Percentiles rank a stretch among this genome's conserved stretches.
phyloP scores from a whole-genome alignment of 2,329 filamentous ascomycete species.

The Madurella fahalii region DNA sequence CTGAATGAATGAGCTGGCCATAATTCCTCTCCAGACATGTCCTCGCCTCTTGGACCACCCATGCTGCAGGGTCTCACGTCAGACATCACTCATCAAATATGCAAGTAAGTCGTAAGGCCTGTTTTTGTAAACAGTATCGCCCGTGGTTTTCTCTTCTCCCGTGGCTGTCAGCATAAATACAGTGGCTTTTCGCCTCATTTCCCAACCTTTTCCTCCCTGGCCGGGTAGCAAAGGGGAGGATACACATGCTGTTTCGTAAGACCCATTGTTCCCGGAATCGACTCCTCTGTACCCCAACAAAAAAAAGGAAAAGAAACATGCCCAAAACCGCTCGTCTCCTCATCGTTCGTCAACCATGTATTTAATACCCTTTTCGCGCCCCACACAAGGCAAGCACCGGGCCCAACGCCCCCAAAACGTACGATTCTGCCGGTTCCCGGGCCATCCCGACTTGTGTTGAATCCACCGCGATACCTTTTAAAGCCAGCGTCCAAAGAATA shows the following conservation, averaged over 20 bases:
- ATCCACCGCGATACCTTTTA: not conserved
- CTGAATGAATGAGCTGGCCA: too few relatives aligned
- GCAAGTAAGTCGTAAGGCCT: too few relatives aligned
- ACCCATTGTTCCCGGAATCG: not conserved
- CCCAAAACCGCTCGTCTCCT: not conserved
- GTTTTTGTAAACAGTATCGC: too few relatives aligned
- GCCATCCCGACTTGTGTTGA: not conserved
- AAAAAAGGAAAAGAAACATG: not conserved
- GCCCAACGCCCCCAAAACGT: not conserved
- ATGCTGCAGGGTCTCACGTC: too few relatives aligned
- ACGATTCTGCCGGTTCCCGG: not conserved
- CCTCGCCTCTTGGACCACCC: too few relatives aligned
- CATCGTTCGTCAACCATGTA: not conserved
- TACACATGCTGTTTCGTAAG: not conserved
- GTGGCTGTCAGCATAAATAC: too few relatives aligned
- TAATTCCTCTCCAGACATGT: too few relatives aligned
- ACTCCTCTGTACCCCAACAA: not conserved
- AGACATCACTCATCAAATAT: too few relatives aligned
- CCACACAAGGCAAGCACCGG: not conserved
- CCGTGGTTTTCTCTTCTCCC: too few relatives aligned
- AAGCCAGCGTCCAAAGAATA: not conserved
- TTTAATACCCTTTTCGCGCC: not conserved
- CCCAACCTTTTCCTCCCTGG: not conserved
- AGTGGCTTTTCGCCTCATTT: not conserved
- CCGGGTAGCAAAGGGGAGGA: not conserved